Base-by-base conservation (phyloP, 1,284 basidiomycete species). In the Cutaneotrichosporon curvatum region DNA sequence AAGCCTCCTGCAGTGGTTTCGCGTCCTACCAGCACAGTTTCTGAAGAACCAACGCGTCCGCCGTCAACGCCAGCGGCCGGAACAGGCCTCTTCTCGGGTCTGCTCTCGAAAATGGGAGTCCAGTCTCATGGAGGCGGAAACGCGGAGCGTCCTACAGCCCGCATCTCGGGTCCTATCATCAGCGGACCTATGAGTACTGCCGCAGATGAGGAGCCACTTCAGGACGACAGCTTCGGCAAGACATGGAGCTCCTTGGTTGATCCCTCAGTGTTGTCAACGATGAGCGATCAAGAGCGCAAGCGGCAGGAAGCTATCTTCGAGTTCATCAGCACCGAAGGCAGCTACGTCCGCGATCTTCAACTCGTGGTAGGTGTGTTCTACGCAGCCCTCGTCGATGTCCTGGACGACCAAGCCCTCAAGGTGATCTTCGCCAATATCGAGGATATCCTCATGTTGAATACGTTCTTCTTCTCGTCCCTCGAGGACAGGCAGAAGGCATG, bases 341-440 rank as follows among this genome's bases (percentile, higher is more conserved):
- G 84, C 0, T 95, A 94, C 63, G 88, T 95, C 40, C 79, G 87
- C 20, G 87, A 92, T 67, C 67, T 95, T 37, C 91, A 95, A 64
- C 77, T 92, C 18, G 83, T 91, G 49, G 87, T 95, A 14, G 85
- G 33, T 15, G 74, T 85, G 14, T 97, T 94, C 71, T 95, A 91
- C 72, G 81, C 82, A 1, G 81, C 79, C 50, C 75, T 95, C 69
- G 71, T 92, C 39, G 72, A 78, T 0, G 62, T 86, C 19, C 73
- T 96, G n/a, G 83, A 85, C 14, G 75, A 77, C 45, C 87, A 87
- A 63, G 86, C 85, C 3, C 77, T 83, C 15, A 82, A 79, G 0
- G 85, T 85, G 38, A 83, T 97, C 25, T 97, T 97, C 63, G 87
- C 86, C 14, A 96, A 96, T 59, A 78, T 96, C 22, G 91, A 96